phyloP scores from a whole-genome alignment of 1,139 yeast species.

The Sugiyamaella pinicola region DNA sequence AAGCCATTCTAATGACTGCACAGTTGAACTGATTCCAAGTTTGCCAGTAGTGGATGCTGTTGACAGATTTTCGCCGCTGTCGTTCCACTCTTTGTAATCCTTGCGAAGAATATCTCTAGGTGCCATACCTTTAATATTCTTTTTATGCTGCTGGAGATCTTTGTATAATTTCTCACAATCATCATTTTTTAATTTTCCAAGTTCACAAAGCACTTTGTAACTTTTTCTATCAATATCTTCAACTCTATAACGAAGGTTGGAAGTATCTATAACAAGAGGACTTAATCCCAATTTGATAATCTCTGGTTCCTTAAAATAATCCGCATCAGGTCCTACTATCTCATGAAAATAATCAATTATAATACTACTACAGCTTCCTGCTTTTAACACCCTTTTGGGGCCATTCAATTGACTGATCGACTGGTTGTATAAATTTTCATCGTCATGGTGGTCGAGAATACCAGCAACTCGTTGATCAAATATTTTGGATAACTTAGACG shows the following conservation, averaged over 20 bases:
- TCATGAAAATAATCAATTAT: conserved; percentile 64
- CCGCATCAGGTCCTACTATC: conserved; percentile 18
- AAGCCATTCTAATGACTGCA: conserved; percentile 65
- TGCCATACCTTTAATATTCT: conserved; percentile 61
- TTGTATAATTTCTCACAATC: conserved; percentile 41
- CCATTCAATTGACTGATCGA: conserved; percentile 37
- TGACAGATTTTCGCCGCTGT: conserved; percentile 35
- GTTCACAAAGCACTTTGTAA: conserved; percentile 42
- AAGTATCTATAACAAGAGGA: conserved; percentile 75
- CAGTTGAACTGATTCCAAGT: conserved; percentile 78
- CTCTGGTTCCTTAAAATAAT: conserved; percentile 37
- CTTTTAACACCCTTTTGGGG: conserved; percentile 62
- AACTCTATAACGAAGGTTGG: conserved; percentile 60
- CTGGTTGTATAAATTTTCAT: conserved; percentile 54
- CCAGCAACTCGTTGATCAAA: conserved; percentile 51
- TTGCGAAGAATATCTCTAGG: conserved; percentile 66
- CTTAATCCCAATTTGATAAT: conserved; percentile 57
- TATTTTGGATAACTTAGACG: conserved; percentile 50
- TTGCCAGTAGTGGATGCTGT: conserved; percentile 29
- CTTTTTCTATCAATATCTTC: conserved; percentile 58
- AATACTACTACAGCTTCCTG: conserved; percentile 80
- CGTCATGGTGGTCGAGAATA: conserved; percentile 86
- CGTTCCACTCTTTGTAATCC: conserved; percentile 76
- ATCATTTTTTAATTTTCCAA: conserved; percentile 4
- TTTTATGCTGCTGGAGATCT: conserved; percentile 56